Conservation (phyloP, 1,284 basidiomycete genomes). For the Ceratobasidium sp. region DNA sequence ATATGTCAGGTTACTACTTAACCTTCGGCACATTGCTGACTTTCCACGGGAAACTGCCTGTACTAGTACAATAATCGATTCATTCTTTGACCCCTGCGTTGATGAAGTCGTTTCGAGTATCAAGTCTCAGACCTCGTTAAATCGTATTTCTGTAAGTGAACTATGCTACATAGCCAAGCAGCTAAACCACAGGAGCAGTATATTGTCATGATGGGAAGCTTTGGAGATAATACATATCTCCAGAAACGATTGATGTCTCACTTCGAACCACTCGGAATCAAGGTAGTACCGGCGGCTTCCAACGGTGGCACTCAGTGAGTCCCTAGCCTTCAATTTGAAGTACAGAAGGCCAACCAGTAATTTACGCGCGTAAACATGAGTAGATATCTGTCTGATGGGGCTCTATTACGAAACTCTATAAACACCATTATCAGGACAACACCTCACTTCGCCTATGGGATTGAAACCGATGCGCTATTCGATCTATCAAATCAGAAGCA, state of each 20-base stretch:
- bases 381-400: no score
- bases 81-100: constrained; percentile 24
- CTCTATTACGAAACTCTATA: no score
- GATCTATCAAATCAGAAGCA: no score
- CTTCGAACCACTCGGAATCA: not conserved
- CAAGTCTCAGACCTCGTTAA: not conserved
- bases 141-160: not conserved
- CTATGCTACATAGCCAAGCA: no score
- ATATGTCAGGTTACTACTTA: not conserved
- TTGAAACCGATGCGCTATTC: no score
- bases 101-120: not conserved
- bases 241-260: not conserved
- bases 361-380: no score
- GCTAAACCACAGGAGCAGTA: not conserved
- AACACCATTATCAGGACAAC: no score
- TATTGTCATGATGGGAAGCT: constrained; percentile 27
- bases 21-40: not conserved
- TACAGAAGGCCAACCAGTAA: no score
- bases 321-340: no score
- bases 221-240: constrained; percentile 32
- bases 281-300: constrained; percentile 1
- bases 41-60: no score
- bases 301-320: no score
- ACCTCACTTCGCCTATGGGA: no score
- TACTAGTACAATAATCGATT: not conserved